Conservation (phyloP, 306 rosid genomes). For the Hippophae tibetana region DNA sequence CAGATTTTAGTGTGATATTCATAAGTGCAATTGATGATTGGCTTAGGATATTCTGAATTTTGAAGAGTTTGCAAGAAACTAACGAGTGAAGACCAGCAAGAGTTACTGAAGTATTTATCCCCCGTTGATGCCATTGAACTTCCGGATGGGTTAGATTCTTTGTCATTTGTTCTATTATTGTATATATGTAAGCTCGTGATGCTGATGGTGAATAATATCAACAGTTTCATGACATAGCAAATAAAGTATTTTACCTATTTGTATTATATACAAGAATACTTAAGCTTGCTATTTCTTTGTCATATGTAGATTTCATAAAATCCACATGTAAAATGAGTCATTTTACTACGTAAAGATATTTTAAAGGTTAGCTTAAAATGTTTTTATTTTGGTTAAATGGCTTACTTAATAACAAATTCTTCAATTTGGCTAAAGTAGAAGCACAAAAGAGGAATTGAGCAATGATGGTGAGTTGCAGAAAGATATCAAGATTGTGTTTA, state of each 20-base stretch:
- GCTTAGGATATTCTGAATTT: constrained; percentile 65
- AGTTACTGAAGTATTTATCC: constrained; percentile 69
- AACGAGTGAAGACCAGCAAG: constrained; percentile 85
- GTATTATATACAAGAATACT: too few species aligned
- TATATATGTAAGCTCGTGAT: neutral
- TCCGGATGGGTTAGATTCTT: constrained; percentile 68
- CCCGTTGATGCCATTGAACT: constrained; percentile 49
- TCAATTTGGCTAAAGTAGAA: too few species aligned
- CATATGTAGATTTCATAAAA: too few species aligned
- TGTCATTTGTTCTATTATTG: constrained; percentile 9
- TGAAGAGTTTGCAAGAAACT: constrained; percentile 60
- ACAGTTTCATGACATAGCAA: neutral
- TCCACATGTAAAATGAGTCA: neutral
- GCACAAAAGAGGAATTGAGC: neutral
- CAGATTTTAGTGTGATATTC: constrained; percentile 15
- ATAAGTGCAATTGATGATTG: constrained; percentile 23
- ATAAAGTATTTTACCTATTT: too few species aligned
- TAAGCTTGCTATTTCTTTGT: too few species aligned
- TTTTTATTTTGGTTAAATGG: constrained; percentile 5
- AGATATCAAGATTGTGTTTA: neutral
- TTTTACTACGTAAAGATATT: neutral
- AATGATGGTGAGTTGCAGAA: neutral
- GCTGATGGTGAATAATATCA: constrained; percentile 6
- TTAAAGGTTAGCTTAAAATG: constrained; percentile 58
- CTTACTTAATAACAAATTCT: too few species aligned